These are phyloP conservation scores for Solanum acaule DNA, from an alignment of 257 asterid genomes.

Conservation along the genomic window DNA sequence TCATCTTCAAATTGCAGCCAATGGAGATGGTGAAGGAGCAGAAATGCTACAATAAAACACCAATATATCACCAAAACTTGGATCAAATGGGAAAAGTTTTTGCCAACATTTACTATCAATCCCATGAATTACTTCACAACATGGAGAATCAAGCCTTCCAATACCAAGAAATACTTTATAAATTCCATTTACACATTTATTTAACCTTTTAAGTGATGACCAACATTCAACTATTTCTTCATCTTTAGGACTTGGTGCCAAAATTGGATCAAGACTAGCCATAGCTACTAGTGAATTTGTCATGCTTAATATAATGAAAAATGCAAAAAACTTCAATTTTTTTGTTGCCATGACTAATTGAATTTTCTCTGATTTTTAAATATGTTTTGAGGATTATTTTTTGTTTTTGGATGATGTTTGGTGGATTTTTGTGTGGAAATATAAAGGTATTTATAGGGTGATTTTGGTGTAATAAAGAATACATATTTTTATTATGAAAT, in stretches of 20 bases:
- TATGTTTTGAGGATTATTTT: too few relatives aligned
- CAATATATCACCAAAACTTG: not conserved
- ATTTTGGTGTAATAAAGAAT: not conserved
- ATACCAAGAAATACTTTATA: not conserved
- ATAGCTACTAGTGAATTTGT: not conserved
- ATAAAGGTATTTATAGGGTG: not conserved
- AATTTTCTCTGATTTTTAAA: not conserved
- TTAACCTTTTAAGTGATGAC: not conserved
- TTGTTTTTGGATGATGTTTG: not conserved
- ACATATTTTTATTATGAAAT: not conserved
- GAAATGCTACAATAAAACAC: not conserved
- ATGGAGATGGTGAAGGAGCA: not conserved
- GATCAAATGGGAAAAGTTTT: slow-evolving; percentile 9
- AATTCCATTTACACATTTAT: not conserved
- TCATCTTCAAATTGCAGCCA: not conserved
- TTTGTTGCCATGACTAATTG: not conserved
- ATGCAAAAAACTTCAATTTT: not conserved
- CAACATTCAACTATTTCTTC: not conserved
- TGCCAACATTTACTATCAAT: slow-evolving; percentile 23
- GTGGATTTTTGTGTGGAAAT: not conserved
- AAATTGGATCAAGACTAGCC: not conserved
- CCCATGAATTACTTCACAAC: slow-evolving; percentile 8
- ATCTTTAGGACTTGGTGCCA: not conserved
- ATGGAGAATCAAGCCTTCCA: slow-evolving; percentile 11
- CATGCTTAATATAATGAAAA: not conserved